Conservation (phyloP, 2,329 filamentous ascomycete species). For the Penicillium sp. region DNA sequence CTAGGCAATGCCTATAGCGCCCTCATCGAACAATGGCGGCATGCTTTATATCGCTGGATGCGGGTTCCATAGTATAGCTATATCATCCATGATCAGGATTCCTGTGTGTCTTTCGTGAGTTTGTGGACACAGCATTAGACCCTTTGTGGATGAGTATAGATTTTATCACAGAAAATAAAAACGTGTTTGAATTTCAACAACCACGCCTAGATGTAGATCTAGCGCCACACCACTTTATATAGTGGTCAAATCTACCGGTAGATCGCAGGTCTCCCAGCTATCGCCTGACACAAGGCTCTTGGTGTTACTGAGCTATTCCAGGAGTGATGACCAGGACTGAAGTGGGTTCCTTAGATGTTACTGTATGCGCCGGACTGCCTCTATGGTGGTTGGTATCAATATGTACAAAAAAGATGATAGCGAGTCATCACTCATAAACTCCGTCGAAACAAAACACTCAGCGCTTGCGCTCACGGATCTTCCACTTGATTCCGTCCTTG, state of each 20-base stretch:
- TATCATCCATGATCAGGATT: neutral
- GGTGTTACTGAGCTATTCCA: neutral
- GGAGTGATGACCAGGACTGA: neutral
- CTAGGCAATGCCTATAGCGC: neutral
- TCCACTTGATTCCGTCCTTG: constrained; percentile 64
- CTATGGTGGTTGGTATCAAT: constrained; percentile 14
- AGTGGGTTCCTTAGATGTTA: constrained; percentile 2
- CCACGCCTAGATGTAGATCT: neutral
- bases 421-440: constrained; percentile 24
- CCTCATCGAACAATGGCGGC: too few species aligned
- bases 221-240: neutral
- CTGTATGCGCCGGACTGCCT: constrained; percentile 11
- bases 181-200: neutral
- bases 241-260: neutral
- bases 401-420: constrained; percentile 12
- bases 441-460: constrained; percentile 28
- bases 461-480: constrained; percentile 60
- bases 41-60: neutral
- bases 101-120: neutral
- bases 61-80: neutral
- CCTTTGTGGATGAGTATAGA: neutral
- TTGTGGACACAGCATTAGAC: neutral
- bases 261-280: neutral
- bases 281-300: neutral
- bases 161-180: neutral